Evolutionary conservation across 495 filamentous ascomycete genomes (phyloP).

Genomic region (Penicillium atrosanguineum): DNA sequence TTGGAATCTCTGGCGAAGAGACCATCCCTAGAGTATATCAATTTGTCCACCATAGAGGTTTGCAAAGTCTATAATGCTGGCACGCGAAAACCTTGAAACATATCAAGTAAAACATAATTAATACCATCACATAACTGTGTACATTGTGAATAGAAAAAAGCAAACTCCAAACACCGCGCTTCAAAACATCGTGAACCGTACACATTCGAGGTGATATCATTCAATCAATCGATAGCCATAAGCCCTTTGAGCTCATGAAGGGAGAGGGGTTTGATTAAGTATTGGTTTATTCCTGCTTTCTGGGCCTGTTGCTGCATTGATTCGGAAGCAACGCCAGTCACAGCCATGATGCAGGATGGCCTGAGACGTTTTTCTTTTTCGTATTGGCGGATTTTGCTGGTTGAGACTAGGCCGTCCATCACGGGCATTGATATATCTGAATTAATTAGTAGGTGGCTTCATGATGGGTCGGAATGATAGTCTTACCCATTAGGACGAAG

Average conservation of each 20-base stretch:
- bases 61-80: no score
- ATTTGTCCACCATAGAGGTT: no score
- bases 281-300: slow-evolving; percentile 45
- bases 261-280: slow-evolving; percentile 50
- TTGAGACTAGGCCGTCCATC: slow-evolving; percentile 61
- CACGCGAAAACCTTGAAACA: background rate
- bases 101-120: background rate
- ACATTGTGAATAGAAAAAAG: background rate
- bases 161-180: background rate
- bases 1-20: no score
- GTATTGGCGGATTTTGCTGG: slow-evolving; percentile 52
- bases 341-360: slow-evolving; percentile 43
- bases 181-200: background rate
- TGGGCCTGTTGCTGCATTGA: slow-evolving; percentile 41
- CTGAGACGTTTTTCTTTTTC: slow-evolving; percentile 32
- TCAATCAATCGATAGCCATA: slow-evolving; percentile 23
- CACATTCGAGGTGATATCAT: slow-evolving; percentile 18
- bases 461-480: background rate
- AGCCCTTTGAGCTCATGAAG: slow-evolving; percentile 38
- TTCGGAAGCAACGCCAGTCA: slow-evolving; percentile 46
- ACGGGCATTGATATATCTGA: slow-evolving; percentile 64
- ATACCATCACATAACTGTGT: background rate
- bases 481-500: slow-evolving; percentile 56
- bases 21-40: no score
- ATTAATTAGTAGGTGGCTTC: background rate